A percentile compares a stretch with the other conserved stretches of the same genome.
Conservation (phyloP, 306 rosid genomes). For the Corylus heterophylla region DNA sequence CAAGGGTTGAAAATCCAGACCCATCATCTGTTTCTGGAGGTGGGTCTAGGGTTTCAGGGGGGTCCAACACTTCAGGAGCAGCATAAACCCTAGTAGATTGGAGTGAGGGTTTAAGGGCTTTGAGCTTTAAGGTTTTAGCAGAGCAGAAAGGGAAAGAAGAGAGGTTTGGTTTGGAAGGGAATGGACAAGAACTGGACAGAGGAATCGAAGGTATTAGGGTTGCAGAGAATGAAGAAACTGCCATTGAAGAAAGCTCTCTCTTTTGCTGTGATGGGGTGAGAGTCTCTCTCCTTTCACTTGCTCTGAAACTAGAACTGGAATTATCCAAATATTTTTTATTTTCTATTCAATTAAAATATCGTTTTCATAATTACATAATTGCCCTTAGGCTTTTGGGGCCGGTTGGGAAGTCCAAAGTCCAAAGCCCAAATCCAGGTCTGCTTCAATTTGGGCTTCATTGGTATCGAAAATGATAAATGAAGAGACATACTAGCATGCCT, state of each 20-base stretch:
- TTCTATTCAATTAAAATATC: background rate
- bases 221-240: conserved; percentile 68
- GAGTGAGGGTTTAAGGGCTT: conserved; percentile 40
- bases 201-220: conserved; percentile 51
- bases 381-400: conserved; percentile 1
- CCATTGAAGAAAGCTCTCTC: conserved; percentile 52
- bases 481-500: background rate
- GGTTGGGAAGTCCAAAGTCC: background rate
- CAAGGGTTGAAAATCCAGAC: conserved; percentile 27
- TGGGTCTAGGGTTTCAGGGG: conserved; percentile 41
- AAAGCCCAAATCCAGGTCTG: background rate
- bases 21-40: conserved; percentile 45
- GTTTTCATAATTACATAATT: background rate
- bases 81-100: conserved; percentile 54
- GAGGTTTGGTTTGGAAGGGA: conserved; percentile 39
- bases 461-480: background rate
- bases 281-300: background rate
- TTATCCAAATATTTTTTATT: conserved; percentile 41
- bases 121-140: conserved; percentile 36
- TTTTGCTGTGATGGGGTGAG: background rate
- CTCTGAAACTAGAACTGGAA: conserved; percentile 8
- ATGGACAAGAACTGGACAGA: conserved; percentile 44
- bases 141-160: conserved; percentile 33
- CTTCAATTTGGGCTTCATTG: background rate
- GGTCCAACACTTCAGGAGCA: conserved; percentile 68